Percentiles rank a stretch among this genome's conserved stretches.
phyloP scores from a whole-genome alignment of 1,284 basidiomycete species.

The Marasmius fiardii region DNA sequence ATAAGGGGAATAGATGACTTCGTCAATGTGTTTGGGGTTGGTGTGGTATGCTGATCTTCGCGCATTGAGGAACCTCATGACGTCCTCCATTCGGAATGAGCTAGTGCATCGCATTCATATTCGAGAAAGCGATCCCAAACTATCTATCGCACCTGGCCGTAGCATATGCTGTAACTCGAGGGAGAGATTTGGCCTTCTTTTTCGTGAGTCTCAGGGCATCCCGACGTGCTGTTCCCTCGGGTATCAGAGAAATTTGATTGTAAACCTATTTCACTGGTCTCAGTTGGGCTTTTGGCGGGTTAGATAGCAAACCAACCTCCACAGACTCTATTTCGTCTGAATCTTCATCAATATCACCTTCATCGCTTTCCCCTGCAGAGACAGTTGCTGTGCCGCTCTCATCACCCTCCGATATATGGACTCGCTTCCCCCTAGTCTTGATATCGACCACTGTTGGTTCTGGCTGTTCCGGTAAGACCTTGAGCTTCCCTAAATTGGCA shows the following conservation, averaged over 20 bases:
- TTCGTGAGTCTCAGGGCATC: slow-evolving; percentile 91
- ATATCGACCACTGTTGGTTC: slow-evolving; percentile 44
- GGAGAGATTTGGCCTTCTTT: slow-evolving; percentile 90
- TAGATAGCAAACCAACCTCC: slow-evolving; percentile 47
- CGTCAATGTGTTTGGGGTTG: slow-evolving; percentile 77
- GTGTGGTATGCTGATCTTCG: slow-evolving; percentile 81
- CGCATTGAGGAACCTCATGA: slow-evolving; percentile 87
- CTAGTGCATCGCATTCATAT: slow-evolving; percentile 34
- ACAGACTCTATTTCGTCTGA: slow-evolving; percentile 53
- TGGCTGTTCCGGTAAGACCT: slow-evolving; percentile 91
- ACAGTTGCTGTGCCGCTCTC: slow-evolving; percentile 49
- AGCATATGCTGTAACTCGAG: slow-evolving; percentile 94
- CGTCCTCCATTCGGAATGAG: slow-evolving; percentile 84
- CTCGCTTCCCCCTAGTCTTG: slow-evolving; percentile 17
- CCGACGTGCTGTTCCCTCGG: slow-evolving; percentile 88
- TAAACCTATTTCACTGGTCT: slow-evolving; percentile 55
- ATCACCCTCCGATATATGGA: slow-evolving; percentile 30
- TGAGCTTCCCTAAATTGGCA: slow-evolving; percentile 62
- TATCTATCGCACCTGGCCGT: slow-evolving; percentile 72
- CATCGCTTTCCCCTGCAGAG: slow-evolving; percentile 63
- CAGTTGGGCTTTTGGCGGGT: slow-evolving; percentile 6
- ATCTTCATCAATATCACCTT: slow-evolving; percentile 73
- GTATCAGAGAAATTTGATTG: slow-evolving; percentile 88
- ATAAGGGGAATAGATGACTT: slow-evolving; percentile 84
- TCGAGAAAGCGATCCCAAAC: slow-evolving; percentile 8